Conservation (phyloP, 1,139 yeast genomes). For the Saccharomyces hybrid region DNA sequence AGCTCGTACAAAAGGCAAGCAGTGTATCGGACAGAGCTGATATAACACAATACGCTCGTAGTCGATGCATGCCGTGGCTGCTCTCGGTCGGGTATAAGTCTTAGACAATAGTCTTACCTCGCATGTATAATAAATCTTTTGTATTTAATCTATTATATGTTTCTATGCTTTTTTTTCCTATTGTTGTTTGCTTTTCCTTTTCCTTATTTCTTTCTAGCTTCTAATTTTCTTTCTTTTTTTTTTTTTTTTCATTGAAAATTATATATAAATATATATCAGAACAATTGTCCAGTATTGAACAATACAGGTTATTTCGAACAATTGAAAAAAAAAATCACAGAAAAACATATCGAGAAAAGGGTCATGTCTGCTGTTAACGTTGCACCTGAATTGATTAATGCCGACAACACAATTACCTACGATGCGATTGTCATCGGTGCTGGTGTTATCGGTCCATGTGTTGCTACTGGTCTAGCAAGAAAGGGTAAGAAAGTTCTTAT, state of each 20-base stretch:
- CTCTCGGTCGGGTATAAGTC: constrained; percentile 1
- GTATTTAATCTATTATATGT: neutral
- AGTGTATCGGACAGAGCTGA: neutral
- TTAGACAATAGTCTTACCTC: neutral
- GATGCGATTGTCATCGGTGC: constrained; percentile 64
- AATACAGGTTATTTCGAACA: neutral
- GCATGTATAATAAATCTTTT: neutral
- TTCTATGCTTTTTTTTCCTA: neutral
- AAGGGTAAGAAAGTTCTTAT: constrained; percentile 70
- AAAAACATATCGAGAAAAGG: neutral
- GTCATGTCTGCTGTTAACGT: constrained; percentile 6
- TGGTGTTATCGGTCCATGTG: constrained; percentile 91
- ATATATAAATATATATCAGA: neutral
- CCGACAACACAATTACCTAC: constrained; percentile 28
- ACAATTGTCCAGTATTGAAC: neutral
- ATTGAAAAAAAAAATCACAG: neutral
- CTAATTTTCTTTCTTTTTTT: neutral
- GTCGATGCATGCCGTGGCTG: neutral
- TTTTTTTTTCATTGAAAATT: neutral
- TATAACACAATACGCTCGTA: constrained; percentile 1
- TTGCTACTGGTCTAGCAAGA: constrained; percentile 84
- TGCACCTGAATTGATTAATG: constrained; percentile 16
- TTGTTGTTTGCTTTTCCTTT: neutral
- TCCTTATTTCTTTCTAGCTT: neutral
- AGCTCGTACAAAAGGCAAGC: neutral